Percentiles rank a stretch among this genome's conserved stretches.
These are phyloP conservation scores for Diplodia corticola DNA, from an alignment of 2,329 filamentous ascomycete genomes.

Conservation along the genomic window DNA sequence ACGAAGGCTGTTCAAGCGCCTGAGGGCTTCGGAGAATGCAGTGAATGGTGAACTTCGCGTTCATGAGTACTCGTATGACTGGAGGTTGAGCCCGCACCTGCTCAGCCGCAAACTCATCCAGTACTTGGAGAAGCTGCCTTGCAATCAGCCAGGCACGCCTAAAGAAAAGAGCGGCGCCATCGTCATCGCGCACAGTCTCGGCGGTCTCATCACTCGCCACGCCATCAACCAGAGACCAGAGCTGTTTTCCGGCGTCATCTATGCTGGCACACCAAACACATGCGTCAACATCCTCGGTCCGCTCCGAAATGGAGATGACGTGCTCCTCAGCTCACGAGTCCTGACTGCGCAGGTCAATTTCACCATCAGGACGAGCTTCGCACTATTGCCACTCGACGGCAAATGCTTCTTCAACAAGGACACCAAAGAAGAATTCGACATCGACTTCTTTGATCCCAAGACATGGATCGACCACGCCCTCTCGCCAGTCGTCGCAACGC, in stretches of 20 bases:
- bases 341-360: conserved; percentile 94
- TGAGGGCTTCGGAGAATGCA: conserved; percentile 73
- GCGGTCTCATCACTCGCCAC: conserved; percentile 66
- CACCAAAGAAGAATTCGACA: conserved; percentile 74
- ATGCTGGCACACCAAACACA: conserved; percentile 78
- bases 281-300: conserved; percentile 92
- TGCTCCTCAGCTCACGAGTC: conserved; percentile 83
- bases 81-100: conserved; percentile 80
- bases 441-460: conserved; percentile 80
- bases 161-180: conserved; percentile 65
- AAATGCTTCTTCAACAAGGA: conserved; percentile 83
- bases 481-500: conserved; percentile 73
- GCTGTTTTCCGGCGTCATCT: conserved; percentile 82
- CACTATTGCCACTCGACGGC: conserved; percentile 81
- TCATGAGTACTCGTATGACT: conserved; percentile 93
- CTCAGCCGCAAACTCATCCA: conserved; percentile 70
- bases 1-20: conserved; percentile 73
- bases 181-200: conserved; percentile 83
- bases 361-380: conserved; percentile 81
- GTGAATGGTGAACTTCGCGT: conserved; percentile 70
- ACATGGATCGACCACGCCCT: conserved; percentile 78
- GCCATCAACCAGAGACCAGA: conserved; percentile 83
- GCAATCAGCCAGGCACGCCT: conserved; percentile 62
- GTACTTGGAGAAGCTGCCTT: conserved; percentile 73
- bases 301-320: conserved; percentile 86